Conservation (phyloP, 768 basidiomycete species). For the Lyophyllum decastes region DNA sequence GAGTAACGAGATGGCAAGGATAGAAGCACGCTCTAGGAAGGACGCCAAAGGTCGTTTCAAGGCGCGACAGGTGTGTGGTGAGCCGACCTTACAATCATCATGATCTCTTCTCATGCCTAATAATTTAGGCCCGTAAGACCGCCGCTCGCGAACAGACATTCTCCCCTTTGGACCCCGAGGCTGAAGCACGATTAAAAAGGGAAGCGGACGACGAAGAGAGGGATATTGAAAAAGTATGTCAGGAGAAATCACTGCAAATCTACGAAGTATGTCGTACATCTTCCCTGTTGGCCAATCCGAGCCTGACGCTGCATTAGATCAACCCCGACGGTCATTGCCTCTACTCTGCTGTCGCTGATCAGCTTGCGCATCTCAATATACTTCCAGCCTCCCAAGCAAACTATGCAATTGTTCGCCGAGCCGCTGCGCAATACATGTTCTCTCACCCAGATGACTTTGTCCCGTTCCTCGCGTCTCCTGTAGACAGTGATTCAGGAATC, state of each 20-base stretch:
- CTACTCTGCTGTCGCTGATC: conserved; percentile 92
- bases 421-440: conserved; percentile 81
- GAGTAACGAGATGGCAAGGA: conserved; percentile 32
- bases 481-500: conserved; percentile 62
- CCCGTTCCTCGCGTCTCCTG: conserved; percentile 82
- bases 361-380: conserved; percentile 74
- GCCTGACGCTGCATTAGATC: conserved; percentile 50
- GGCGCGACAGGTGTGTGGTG: conserved; percentile 62
- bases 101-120: background rate
- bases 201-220: conserved; percentile 71
- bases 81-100: background rate
- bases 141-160: conserved; percentile 59
- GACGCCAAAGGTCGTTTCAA: conserved; percentile 65
- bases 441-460: conserved; percentile 87
- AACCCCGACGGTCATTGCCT: conserved; percentile 96
- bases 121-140: conserved; percentile 67
- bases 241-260: conserved; percentile 63
- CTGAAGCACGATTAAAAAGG: conserved; percentile 57
- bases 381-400: conserved; percentile 58
- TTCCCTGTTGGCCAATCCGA: background rate
- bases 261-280: conserved; percentile 51
- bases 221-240: conserved; percentile 64
- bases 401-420: conserved; percentile 60
- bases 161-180: conserved; percentile 54
- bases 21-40: conserved; percentile 42